These are phyloP conservation scores for Pterocarpus santalinus DNA, from an alignment of 306 rosid genomes.

Conservation along the genomic window DNA sequence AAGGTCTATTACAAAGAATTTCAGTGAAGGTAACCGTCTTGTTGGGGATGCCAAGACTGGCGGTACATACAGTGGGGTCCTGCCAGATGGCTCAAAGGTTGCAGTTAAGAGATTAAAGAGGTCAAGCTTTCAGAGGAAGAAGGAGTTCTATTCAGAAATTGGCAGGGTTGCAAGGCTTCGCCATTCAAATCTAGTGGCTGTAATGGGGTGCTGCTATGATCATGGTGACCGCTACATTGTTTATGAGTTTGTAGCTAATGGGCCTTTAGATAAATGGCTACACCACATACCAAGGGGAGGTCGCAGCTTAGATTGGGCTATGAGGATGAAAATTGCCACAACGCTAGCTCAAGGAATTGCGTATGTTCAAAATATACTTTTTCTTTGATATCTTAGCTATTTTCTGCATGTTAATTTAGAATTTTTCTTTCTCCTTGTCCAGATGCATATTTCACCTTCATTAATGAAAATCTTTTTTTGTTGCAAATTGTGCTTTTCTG, in stretches of 20 bases:
- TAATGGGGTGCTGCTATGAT: constrained; percentile 97
- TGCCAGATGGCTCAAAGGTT: constrained; percentile 90
- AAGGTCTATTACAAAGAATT: constrained; percentile 87
- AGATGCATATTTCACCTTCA: constrained; percentile 12
- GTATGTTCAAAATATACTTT: constrained; percentile 62
- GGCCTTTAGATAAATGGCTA: constrained; percentile 96
- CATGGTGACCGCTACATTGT: constrained; percentile 98
- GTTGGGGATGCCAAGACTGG: constrained; percentile 94
- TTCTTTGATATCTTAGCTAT: constrained; percentile 4
- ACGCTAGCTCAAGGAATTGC: constrained; percentile 99
- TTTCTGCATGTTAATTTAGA: constrained; percentile 22
- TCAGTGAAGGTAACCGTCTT: constrained; percentile 97
- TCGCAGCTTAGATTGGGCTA: constrained; percentile 92
- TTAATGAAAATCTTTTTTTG: not conserved
- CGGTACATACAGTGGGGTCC: constrained; percentile 89
- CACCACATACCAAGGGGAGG: constrained; percentile 98
- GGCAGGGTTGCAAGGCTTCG: constrained; percentile 95
- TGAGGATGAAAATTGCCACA: constrained; percentile 93
- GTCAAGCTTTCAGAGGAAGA: constrained; percentile 91
- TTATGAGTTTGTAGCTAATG: constrained; percentile 89
- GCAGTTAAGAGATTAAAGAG: constrained; percentile 95
- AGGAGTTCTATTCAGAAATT: constrained; percentile 92
- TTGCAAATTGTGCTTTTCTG: not conserved
- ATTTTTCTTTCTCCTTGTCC: constrained; percentile 2
- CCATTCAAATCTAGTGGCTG: constrained; percentile 92